Evolutionary conservation across 768 basidiomycete genomes (phyloP), one percentile per base, ranked within the genome.

Genomic region (Agaricus sinodeliciosus): DNA sequence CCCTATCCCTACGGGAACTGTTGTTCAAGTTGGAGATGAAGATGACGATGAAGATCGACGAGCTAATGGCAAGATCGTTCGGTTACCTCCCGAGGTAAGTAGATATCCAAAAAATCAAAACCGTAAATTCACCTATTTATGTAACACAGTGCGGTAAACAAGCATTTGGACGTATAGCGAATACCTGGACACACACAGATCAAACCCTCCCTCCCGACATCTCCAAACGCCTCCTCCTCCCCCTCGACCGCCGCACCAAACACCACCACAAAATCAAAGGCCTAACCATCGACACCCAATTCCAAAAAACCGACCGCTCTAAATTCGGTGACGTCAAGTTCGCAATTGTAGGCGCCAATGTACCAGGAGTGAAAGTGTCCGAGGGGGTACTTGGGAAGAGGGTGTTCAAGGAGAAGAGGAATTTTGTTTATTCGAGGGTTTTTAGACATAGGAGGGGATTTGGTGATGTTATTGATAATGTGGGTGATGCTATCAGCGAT

Each of bases 11-110:
- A 31, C 52, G 16, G 43, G 8, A 11, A 18, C 51, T 26, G 36
- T 35, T 1, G 26, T 42, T 4, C 39, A 35, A 9, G 5, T 16
- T n/a, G 37, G 37, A 8, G 50, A 44, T 15, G 40, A n/a, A 13
- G 4, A 4, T 28, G 9, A 7, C 8, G 31, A 31, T 8, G 34
- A 44, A 51, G 49, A 58, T 43, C 36, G 60, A 26, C 51, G 70
- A 12, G 68, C 69, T 6, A 67, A 59, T 43, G 65, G 66, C 36
- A 74, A 71, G 40, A 54, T 82, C 18, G 78, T 81, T 26, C 70
- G 79, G 16, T 60, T 82, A 7, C 80, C 81, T 4, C 72, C 81
- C 57, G 67, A 65, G 48, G 80, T 81, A 52, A 41, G 73, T 68
- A 13, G 28, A 5, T 9, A 28, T n/a, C n/a, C 28, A 28, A 28